These are phyloP conservation scores for Moesziomyces antarcticus DNA, from an alignment of 1,284 basidiomycete genomes.

Conservation along the genomic window DNA sequence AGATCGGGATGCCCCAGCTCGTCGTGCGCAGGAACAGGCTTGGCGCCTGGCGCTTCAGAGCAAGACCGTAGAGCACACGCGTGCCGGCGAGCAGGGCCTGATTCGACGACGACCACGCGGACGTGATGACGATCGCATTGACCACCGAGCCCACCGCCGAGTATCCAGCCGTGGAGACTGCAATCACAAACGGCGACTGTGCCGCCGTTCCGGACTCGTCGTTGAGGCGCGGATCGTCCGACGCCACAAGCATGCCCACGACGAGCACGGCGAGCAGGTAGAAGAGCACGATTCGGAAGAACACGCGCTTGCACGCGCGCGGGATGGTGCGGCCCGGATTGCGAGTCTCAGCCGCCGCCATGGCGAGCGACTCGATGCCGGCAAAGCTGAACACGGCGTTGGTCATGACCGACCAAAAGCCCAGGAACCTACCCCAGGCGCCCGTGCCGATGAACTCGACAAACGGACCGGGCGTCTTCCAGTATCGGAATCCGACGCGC, in stretches of 20 bases:
- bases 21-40: slow-evolving; percentile 76
- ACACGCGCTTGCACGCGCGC: slow-evolving; percentile 72
- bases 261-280: slow-evolving; percentile 72
- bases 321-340: slow-evolving; percentile 52
- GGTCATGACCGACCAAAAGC: slow-evolving; percentile 59
- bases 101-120: slow-evolving; percentile 86
- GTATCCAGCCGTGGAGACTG: slow-evolving; percentile 57
- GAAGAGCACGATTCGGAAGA: slow-evolving; percentile 78
- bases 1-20: slow-evolving; percentile 79
- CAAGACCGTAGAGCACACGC: slow-evolving; percentile 79
- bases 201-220: slow-evolving; percentile 40
- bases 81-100: slow-evolving; percentile 84
- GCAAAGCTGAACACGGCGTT: slow-evolving; percentile 82
- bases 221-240: slow-evolving; percentile 61
- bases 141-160: slow-evolving; percentile 71
- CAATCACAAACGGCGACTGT: slow-evolving; percentile 67
- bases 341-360: slow-evolving; percentile 53
- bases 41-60: slow-evolving; percentile 81
- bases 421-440: slow-evolving; percentile 72
- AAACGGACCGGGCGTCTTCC: slow-evolving; percentile 69
- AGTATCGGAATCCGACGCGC: slow-evolving; percentile 57
- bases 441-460: slow-evolving; percentile 70
- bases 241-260: slow-evolving; percentile 82
- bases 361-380: slow-evolving; percentile 75
- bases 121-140: slow-evolving; percentile 81